Percentiles rank a stretch among this genome's conserved stretches.
phyloP scores from a whole-genome alignment of 2,329 filamentous ascomycete genomes.

The Ceratocystis albifundus region DNA sequence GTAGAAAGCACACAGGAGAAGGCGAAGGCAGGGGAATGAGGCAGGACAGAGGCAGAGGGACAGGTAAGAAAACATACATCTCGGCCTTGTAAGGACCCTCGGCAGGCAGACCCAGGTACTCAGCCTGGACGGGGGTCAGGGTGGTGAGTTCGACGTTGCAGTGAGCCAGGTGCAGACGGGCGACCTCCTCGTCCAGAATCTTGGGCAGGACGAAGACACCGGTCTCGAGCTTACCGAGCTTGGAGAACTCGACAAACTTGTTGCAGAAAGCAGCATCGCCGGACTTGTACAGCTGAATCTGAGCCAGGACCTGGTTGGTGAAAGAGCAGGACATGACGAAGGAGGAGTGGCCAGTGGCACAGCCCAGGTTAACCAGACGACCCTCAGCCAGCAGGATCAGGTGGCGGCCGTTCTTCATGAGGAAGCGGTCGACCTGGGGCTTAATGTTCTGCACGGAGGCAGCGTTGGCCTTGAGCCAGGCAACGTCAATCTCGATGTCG shows the following conservation, averaged over 20 bases:
- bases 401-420: constrained; percentile 85
- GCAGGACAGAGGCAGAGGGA: background rate
- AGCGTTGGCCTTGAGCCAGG: constrained; percentile 97
- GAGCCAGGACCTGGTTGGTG: constrained; percentile 99
- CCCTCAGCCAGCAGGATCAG: constrained; percentile 98
- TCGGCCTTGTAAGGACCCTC: constrained; percentile 96
- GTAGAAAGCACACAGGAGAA: background rate
- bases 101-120: constrained; percentile 77
- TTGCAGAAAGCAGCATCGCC: constrained; percentile 73
- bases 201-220: constrained; percentile 97
- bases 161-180: constrained; percentile 82
- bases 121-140: constrained; percentile 75
- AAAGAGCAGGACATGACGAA: constrained; percentile 99
- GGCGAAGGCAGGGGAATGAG: constrained; percentile 1
- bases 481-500: constrained; percentile 99
- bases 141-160: constrained; percentile 88
- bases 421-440: constrained; percentile 97
- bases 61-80: constrained; percentile 46
- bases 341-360: constrained; percentile 96
- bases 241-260: constrained; percentile 95
- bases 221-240: constrained; percentile 76
- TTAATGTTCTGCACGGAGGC: constrained; percentile 96
- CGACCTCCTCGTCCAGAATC: constrained; percentile 98
- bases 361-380: constrained; percentile 97
- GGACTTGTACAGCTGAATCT: constrained; percentile 96